These are phyloP conservation scores for Pyrus hybrid DNA, from an alignment of 331 rosid genomes.

Conservation along the genomic window DNA sequence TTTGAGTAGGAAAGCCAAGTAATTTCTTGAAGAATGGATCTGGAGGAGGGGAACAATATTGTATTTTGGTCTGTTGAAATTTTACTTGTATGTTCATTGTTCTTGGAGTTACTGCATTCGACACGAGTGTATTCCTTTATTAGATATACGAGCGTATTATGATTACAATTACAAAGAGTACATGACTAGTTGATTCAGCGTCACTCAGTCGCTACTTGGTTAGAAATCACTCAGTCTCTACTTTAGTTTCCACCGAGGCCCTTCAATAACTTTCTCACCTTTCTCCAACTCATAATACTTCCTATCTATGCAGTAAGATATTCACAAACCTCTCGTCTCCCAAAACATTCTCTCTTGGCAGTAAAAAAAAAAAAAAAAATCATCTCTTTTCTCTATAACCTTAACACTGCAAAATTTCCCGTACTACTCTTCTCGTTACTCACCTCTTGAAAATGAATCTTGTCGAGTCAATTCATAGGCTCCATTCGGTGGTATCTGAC, in stretches of 20 bases:
- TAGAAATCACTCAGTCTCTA: too few species aligned
- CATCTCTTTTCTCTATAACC: background rate
- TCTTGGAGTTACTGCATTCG: background rate
- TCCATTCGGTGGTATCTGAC: constrained; percentile 26
- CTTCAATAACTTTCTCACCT: background rate
- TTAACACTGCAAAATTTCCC: background rate
- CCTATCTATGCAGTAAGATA: background rate
- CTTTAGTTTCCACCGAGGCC: background rate
- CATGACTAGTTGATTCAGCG: too few species aligned
- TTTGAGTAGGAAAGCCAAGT: background rate
- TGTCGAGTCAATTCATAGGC: constrained; percentile 61
- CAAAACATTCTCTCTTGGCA: background rate
- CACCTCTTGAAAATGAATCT: constrained; percentile 48
- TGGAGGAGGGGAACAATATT: background rate
- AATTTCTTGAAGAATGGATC: background rate
- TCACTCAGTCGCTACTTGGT: too few species aligned
- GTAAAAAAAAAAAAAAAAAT: background rate
- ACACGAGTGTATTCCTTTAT: background rate
- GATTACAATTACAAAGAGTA: background rate
- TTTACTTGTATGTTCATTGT: background rate
- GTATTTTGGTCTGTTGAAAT: background rate
- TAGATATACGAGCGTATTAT: background rate
- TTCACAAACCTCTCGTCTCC: background rate
- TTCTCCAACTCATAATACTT: background rate
- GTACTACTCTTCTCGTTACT: background rate